Evolutionary conservation across 306 rosid species (phyloP).

Genomic region (Bauhinia variegata): DNA sequence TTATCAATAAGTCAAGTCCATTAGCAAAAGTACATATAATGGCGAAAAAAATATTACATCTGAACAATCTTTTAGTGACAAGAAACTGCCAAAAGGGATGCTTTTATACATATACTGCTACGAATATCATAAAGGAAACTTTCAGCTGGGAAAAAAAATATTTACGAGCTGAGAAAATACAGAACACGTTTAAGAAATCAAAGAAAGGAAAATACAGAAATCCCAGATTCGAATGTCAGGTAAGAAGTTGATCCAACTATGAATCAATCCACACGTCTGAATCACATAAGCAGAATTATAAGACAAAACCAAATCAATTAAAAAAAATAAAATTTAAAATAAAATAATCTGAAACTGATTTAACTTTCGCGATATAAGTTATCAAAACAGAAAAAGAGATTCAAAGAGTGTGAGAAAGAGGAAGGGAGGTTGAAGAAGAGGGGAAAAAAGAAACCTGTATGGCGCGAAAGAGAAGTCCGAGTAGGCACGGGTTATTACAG

Average conservation of each 20-base stretch:
- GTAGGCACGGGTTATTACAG: neutral
- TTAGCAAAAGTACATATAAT: neutral
- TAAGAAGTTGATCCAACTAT: slow-evolving; percentile 1
- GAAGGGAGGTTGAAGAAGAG: neutral
- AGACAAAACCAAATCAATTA: no score
- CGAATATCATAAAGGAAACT: neutral
- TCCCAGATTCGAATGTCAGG: neutral
- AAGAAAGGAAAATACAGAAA: slow-evolving; percentile 1
- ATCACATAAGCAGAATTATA: slow-evolving; percentile 1
- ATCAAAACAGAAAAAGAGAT: no score
- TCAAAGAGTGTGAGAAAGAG: slow-evolving; percentile 8
- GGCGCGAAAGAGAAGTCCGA: slow-evolving; percentile 54
- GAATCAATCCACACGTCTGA: neutral
- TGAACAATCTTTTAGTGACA: neutral
- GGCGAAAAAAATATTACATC: neutral
- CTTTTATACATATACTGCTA: neutral
- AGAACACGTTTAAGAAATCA: neutral
- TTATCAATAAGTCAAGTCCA: neutral
- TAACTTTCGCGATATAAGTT: neutral
- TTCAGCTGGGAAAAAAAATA: neutral
- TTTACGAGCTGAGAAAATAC: neutral
- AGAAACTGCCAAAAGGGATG: neutral
- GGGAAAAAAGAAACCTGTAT: slow-evolving; percentile 34
- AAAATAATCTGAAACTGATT: no score
- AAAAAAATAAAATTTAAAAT: neutral